Evolutionary conservation across 768 basidiomycete genomes (phyloP).

Genomic region (Sarcodon sp.): DNA sequence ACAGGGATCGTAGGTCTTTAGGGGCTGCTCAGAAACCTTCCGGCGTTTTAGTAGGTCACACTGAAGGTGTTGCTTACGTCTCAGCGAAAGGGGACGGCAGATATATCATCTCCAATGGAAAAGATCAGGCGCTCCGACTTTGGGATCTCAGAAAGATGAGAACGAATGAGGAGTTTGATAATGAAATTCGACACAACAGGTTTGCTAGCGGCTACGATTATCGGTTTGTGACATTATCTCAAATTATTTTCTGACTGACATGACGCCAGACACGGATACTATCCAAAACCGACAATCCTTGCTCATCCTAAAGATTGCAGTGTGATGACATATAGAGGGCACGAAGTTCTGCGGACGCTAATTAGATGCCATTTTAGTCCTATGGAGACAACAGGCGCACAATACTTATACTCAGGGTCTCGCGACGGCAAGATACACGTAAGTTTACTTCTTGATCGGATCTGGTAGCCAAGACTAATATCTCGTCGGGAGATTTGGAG

Average conservation of each 20-base stretch:
- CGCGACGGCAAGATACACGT: conserved; percentile 81
- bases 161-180: conserved; percentile 47
- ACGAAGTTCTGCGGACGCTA: conserved; percentile 79
- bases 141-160: conserved; percentile 96
- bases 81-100: conserved; percentile 94
- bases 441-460: conserved; percentile 10
- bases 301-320: conserved; percentile 86
- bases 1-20: conserved; percentile 40
- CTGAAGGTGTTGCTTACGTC: conserved; percentile 91
- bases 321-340: conserved; percentile 92
- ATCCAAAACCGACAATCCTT: conserved; percentile 44
- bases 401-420: conserved; percentile 92
- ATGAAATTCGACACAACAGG: conserved; percentile 28
- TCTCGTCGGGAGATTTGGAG: conserved; percentile 67
- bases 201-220: conserved; percentile 75
- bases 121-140: conserved; percentile 83
- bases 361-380: conserved; percentile 98
- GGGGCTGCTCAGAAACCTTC: conserved; percentile 57
- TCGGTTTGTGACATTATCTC: conserved; percentile 33
- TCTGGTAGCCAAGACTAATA: not conserved
- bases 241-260: not conserved
- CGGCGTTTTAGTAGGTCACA: conserved; percentile 90
- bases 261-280: conserved; percentile 40
- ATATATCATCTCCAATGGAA: conserved; percentile 91
- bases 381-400: conserved; percentile 77